Conservation (phyloP, 768 basidiomycete species). For the Grammothele lineata region DNA sequence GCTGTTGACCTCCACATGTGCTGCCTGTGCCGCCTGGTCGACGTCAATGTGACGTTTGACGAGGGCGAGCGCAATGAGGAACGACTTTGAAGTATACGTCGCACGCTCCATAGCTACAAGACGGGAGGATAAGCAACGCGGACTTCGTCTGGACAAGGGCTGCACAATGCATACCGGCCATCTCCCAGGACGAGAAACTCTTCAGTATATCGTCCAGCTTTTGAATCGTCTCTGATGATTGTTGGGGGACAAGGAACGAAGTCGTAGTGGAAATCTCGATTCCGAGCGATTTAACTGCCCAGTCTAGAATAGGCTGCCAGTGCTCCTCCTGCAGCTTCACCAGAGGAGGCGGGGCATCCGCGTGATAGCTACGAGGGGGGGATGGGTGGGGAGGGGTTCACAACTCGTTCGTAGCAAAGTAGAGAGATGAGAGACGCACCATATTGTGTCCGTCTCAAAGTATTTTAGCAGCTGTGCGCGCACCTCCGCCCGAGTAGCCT, state of each 20-base stretch:
- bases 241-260: slow-evolving; percentile 66
- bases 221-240: slow-evolving; percentile 63
- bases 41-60: slow-evolving; percentile 71
- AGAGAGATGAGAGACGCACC: slow-evolving; percentile 40
- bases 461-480: slow-evolving; percentile 71
- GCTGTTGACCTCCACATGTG: slow-evolving; percentile 90
- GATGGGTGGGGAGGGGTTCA: neutral
- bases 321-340: slow-evolving; percentile 74
- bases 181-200: slow-evolving; percentile 74
- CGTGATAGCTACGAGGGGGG: slow-evolving; percentile 61
- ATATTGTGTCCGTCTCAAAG: slow-evolving; percentile 92
- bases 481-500: slow-evolving; percentile 54
- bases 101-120: slow-evolving; percentile 82
- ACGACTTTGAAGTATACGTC: slow-evolving; percentile 86
- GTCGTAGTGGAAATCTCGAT: slow-evolving; percentile 66
- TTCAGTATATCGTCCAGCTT: slow-evolving; percentile 56
- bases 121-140: neutral
- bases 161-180: slow-evolving; percentile 67
- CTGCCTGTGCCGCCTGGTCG: slow-evolving; percentile 80
- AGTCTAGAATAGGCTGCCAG: slow-evolving; percentile 86
- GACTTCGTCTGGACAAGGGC: too few species aligned
- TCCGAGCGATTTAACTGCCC: slow-evolving; percentile 65
- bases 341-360: slow-evolving; percentile 70
- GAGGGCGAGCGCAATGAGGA: slow-evolving; percentile 83
- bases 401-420: too few species aligned